Evolutionary conservation across 495 filamentous ascomycete species (phyloP), one percentile per base, ranked within the genome.

Genomic region (Tetracladium marchalianum): DNA sequence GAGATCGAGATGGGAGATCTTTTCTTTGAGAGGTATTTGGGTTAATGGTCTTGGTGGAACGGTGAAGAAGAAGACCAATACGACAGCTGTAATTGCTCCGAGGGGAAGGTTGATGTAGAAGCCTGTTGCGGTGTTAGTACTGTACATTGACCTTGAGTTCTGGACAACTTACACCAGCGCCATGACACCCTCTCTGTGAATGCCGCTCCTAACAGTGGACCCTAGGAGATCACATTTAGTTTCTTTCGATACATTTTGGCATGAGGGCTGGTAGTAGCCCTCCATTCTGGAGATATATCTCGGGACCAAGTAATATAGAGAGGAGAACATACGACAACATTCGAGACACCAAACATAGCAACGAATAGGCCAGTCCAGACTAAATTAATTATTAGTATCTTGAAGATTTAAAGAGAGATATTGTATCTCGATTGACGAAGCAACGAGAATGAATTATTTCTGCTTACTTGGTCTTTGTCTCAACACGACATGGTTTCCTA

Each of bases 31-130:
- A 5, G 32, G 31, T n/a, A 40, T 11, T 19, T 42, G 17, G 16
- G 16, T 32, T 4, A 32, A 27, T 11, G 19, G 16, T 1, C 17
- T 1, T 27, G 22, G 22, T 27, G 22, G 22, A 27, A 27, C 22
- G 22, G 22, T 27, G 22, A 27, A 27, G 43, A 75, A 49, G 43
- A 77, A 60, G 15, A 68, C 24, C 11, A 79, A 34, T n/a, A 77
- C 46, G 3, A 66, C 11, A 7, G 61, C 71, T 0, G 67, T 65
- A 16, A 77, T 31, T 6, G 48, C 75, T 13, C 76, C 77, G 37
- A 78, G 59, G 0, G 77, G 77, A 32, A 82, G 65, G 54, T 82
- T 84, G 46, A 85, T 77, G 48, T 80, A 82, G 54, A 82, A 81
- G 52, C 71, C 52, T 54, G 22, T 8, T 4, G 13, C 10, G 10